Evolutionary conservation across 2,329 filamentous ascomycete genomes (phyloP), one percentile per base, ranked within the genome.

Genomic region (Aquanectria penicillioides): DNA sequence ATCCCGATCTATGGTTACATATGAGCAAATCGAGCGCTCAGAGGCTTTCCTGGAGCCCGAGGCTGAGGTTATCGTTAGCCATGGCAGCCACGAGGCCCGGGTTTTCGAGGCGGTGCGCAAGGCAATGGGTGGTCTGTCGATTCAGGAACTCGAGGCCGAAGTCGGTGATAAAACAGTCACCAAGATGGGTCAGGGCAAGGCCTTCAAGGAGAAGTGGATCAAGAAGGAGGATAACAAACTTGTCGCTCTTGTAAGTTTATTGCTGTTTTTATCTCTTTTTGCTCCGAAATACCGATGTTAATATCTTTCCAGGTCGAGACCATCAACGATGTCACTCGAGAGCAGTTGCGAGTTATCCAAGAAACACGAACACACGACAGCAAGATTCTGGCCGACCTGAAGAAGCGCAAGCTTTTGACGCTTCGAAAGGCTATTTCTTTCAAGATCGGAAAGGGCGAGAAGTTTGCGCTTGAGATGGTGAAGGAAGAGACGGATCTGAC

Each of bases 401-500:
- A 90, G 80, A 97, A 97, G 84, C 88, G 94, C 73, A 98, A 97
- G 80, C 85, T 99, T 46, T 83, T 97, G 64, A 89, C 85, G 66
- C 82, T 92, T 72, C 88, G 92, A 68, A 98, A 97, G 81, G 86
- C 92, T 57, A 90, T 97, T 69, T 88, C 82, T 75, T 99, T 95
- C 84, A 90, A 86, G 67, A 88, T 97, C 59, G 81, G 81, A 59
- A 97, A 97, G 81, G 95, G 93, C 0, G 79, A 88, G 60, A 97
- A 97, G 76, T 99, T 93, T 74, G 92, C 93, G 37, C 86, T 91
- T 44, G 90, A 97, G 77, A 91, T 98, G 65, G 84, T 90, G 40
- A 93, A 96, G 77, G 94, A 98, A 80, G 93, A 96, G 78, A 97
- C 95, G 37, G 95, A 99, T 74, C 81, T 99, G 72, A 98, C 95